A percentile compares a stretch with the other conserved stretches of the same genome.
These are phyloP conservation scores for Allantophomopsis cytisporea DNA, from an alignment of 2,329 filamentous ascomycete species.

Conservation along the genomic window DNA sequence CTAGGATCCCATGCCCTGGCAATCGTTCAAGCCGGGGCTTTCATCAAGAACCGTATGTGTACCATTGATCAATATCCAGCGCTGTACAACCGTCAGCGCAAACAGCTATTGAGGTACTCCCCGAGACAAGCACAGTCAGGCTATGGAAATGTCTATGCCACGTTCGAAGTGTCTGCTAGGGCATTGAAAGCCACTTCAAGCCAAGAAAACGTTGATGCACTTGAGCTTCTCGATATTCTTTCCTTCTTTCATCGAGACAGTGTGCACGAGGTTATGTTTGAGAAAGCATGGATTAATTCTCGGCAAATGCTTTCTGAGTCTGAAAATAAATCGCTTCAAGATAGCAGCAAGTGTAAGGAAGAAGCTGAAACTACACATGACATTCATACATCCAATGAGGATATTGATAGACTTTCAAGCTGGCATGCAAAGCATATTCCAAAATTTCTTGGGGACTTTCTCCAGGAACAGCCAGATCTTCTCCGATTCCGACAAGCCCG, in stretches of 20 bases:
- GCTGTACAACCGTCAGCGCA: conserved; percentile 2
- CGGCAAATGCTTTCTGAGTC: neutral
- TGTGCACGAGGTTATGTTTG: conserved; percentile 3
- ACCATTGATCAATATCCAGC: conserved; percentile 6
- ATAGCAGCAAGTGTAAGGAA: no score
- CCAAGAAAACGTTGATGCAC: conserved; percentile 1
- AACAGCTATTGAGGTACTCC: conserved; percentile 1
- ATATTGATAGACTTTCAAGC: no score
- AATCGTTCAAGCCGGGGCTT: neutral
- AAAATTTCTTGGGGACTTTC: no score
- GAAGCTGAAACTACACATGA: no score
- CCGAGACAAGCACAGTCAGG: conserved; percentile 4
- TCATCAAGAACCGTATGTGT: conserved; percentile 5
- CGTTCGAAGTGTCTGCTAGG: conserved; percentile 7
- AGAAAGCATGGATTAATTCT: neutral
- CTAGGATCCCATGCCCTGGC: conserved; percentile 2
- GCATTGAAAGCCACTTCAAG: conserved; percentile 1
- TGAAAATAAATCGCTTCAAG: no score
- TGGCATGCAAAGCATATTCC: no score
- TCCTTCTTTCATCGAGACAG: conserved; percentile 2
- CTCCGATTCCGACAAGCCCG: conserved; percentile 1
- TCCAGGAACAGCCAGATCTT: neutral
- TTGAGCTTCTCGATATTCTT: conserved; percentile 4
- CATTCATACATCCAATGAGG: no score
- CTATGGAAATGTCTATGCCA: conserved; percentile 7